Conservation (phyloP, 495 filamentous ascomycete genomes). For the Talaromyces thailandensis region DNA sequence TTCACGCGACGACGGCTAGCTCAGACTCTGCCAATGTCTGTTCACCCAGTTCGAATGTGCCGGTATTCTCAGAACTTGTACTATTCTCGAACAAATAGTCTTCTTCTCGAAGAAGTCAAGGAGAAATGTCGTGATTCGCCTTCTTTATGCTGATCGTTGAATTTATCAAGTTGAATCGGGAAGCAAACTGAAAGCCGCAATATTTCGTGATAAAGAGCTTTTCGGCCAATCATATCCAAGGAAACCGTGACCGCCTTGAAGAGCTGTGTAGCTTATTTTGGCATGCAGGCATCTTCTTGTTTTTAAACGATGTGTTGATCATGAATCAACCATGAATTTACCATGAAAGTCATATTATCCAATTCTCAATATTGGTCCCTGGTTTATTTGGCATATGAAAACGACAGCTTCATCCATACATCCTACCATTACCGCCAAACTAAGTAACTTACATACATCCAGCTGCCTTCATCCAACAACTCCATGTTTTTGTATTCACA, state of each 20-base stretch:
- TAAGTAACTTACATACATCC: background rate
- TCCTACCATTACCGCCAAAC: background rate
- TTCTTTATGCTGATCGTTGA: background rate
- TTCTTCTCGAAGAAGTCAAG: background rate
- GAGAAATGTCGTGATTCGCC: background rate
- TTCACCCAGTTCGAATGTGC: background rate
- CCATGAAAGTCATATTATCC: background rate
- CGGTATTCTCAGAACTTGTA: background rate
- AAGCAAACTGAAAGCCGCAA: background rate
- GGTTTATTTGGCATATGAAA: background rate
- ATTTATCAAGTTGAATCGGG: background rate
- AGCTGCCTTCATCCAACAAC: background rate
- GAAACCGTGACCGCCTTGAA: background rate
- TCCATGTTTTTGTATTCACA: constrained; percentile 22
- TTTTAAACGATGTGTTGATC: too few species aligned
- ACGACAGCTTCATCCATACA: background rate
- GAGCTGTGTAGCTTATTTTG: background rate
- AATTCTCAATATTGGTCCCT: background rate
- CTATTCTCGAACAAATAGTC: background rate
- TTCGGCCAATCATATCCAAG: background rate
- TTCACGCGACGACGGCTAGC: background rate
- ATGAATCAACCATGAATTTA: too few species aligned
- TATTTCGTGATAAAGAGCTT: constrained; percentile 1
- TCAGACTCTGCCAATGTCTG: background rate
- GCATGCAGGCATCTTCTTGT: background rate